Evolutionary conservation across 78 protist genomes (phyloP).

Genomic region (Monocercomonoides exilis): DNA sequence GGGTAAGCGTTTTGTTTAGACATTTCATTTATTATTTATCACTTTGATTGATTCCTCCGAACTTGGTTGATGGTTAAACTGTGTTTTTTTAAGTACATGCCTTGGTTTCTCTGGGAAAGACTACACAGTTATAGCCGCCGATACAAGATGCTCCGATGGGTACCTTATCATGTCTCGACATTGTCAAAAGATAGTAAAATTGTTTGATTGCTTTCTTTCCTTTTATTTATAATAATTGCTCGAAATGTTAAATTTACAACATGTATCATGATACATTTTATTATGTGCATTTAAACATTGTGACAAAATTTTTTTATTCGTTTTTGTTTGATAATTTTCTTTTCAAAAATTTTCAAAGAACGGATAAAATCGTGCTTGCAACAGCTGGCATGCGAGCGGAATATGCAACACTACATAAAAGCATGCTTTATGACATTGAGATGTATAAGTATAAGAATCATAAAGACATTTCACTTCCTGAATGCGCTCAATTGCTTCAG

Average conservation of each 20-base stretch:
- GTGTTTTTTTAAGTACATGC: constrained; percentile 46
- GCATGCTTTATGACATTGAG: constrained; percentile 37
- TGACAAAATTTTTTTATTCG: neutral
- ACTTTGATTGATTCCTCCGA: too few species aligned
- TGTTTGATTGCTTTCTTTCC: constrained; percentile 28
- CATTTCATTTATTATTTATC: neutral
- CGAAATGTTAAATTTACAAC: neutral
- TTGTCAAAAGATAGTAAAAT: constrained; percentile 50
- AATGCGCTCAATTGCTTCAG: constrained; percentile 77
- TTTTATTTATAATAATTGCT: neutral
- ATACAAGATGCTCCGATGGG: constrained; percentile 85
- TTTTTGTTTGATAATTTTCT: neutral
- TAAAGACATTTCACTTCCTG: constrained; percentile 32
- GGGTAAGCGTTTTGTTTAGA: constrained; percentile 6
- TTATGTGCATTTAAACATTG: neutral
- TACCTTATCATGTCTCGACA: constrained; percentile 75
- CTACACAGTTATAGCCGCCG: constrained; percentile 89
- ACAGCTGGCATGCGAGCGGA: constrained; percentile 89
- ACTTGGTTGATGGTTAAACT: neutral
- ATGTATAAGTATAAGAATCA: constrained; percentile 19
- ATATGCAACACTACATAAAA: constrained; percentile 62
- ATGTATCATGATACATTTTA: neutral
- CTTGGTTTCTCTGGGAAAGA: constrained; percentile 87
- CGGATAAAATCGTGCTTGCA: constrained; percentile 62
- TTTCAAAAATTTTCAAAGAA: constrained; percentile 21